A percentile compares a stretch with the other conserved stretches of the same genome.
Conservation (phyloP, 768 basidiomycete genomes). For the Suillus ampliporus region DNA sequence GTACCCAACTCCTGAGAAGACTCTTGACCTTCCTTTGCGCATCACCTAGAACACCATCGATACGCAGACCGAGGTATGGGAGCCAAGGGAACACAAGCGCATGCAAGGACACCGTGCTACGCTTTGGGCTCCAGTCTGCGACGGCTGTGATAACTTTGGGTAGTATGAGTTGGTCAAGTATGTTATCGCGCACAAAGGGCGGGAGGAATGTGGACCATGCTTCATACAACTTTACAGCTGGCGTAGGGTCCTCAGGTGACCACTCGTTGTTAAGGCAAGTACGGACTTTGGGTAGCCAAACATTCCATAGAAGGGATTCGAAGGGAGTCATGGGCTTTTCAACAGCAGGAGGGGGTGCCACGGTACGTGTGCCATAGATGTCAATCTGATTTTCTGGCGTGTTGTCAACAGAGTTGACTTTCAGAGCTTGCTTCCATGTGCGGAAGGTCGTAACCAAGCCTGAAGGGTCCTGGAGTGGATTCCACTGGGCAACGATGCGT, state of each 20-base stretch:
- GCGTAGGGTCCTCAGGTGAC: constrained; percentile 72
- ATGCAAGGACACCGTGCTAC: constrained; percentile 65
- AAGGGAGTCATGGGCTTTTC: constrained; percentile 89
- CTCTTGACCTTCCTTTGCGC: constrained; percentile 86
- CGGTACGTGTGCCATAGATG: constrained; percentile 56
- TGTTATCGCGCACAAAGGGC: constrained; percentile 89
- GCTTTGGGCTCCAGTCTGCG: constrained; percentile 79
- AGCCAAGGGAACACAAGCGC: constrained; percentile 95
- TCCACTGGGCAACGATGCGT: constrained; percentile 76
- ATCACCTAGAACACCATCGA: constrained; percentile 87
- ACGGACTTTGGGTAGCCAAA: constrained; percentile 95
- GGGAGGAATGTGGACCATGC: constrained; percentile 89
- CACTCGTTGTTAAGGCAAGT: constrained; percentile 96
- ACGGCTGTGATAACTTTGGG: constrained; percentile 90
- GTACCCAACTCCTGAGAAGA: constrained; percentile 75
- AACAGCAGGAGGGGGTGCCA: constrained; percentile 35
- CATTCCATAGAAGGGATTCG: constrained; percentile 92
- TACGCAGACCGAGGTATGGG: constrained; percentile 80
- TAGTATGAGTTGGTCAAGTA: constrained; percentile 93
- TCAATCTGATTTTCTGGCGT: constrained; percentile 53
- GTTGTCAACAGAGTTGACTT: constrained; percentile 56
- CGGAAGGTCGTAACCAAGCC: constrained; percentile 68
- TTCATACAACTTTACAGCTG: constrained; percentile 85
- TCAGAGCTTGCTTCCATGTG: constrained; percentile 71
- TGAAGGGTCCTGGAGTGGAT: constrained; percentile 80